Percentiles rank a stretch among this genome's conserved stretches.
These are phyloP conservation scores for Solanum ossicruentum DNA, from an alignment of 257 asterid genomes.

Conservation along the genomic window DNA sequence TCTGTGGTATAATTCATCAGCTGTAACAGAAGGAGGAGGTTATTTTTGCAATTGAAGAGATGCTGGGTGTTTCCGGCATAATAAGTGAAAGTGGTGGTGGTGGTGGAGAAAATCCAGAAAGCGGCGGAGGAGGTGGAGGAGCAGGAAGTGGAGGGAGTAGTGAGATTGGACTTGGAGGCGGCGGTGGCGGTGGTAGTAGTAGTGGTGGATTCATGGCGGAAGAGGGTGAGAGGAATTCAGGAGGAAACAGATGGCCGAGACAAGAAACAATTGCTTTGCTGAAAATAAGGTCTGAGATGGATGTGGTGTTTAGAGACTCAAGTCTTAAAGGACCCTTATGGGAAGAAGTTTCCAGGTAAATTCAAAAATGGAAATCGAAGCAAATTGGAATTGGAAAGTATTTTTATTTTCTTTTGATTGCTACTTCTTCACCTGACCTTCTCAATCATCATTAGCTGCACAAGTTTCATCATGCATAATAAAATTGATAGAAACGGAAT, in stretches of 20 bases:
- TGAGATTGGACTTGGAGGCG: slow-evolving; percentile 23
- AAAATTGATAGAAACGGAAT: neutral
- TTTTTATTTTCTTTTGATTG: neutral
- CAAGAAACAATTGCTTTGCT: slow-evolving; percentile 79
- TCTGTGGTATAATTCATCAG: slow-evolving; percentile 9
- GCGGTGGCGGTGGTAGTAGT: neutral
- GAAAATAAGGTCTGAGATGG: slow-evolving; percentile 90
- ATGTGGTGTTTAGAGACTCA: slow-evolving; percentile 61
- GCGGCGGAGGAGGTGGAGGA: slow-evolving; percentile 38
- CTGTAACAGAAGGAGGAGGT: slow-evolving; percentile 2
- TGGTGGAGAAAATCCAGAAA: slow-evolving; percentile 29
- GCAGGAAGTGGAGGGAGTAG: slow-evolving; percentile 58
- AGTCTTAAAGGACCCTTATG: slow-evolving; percentile 93
- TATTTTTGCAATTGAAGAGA: neutral
- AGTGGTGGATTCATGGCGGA: slow-evolving; percentile 10
- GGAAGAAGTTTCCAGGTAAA: slow-evolving; percentile 90
- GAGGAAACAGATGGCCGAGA: slow-evolving; percentile 92
- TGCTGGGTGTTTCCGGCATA: slow-evolving; percentile 44
- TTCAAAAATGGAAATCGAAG: neutral
- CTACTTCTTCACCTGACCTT: neutral
- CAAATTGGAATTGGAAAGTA: neutral
- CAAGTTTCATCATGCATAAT: neutral
- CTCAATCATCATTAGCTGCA: neutral
- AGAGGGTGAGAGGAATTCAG: slow-evolving; percentile 39
- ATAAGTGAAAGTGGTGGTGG: slow-evolving; percentile 18